Conservation (phyloP, 306 rosid species). For the Cucumis cinereus region DNA sequence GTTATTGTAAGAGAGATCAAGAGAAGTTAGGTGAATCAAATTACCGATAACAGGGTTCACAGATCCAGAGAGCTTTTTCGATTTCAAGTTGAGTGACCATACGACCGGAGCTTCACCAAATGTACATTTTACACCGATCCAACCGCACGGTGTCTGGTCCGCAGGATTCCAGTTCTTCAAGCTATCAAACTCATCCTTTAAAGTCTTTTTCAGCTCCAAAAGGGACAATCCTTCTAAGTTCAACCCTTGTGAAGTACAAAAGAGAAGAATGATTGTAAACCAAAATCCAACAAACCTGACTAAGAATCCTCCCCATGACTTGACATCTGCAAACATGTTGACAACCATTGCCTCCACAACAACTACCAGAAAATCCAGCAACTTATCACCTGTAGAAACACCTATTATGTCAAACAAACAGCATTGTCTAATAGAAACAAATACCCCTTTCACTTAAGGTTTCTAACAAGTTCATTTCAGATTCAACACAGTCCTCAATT, state of each 20-base stretch:
- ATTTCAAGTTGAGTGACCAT: conserved; percentile 39
- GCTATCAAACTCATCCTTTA: conserved; percentile 25
- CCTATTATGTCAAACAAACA: neutral
- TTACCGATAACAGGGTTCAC: conserved; percentile 42
- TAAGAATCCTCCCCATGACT: conserved; percentile 23
- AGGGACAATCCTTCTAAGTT: conserved; percentile 63
- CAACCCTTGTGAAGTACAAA: conserved; percentile 48
- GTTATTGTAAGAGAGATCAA: conserved; percentile 44
- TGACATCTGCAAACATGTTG: conserved; percentile 40
- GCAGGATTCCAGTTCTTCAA: conserved; percentile 48
- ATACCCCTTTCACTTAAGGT: neutral
- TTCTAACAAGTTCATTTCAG: neutral
- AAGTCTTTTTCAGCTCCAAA: conserved; percentile 45
- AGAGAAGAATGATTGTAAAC: conserved; percentile 27
- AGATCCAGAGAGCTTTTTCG: conserved; percentile 59
- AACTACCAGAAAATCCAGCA: conserved; percentile 13
- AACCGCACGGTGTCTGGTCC: conserved; percentile 70
- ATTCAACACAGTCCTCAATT: neutral
- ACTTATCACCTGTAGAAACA: conserved; percentile 30
- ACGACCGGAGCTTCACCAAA: conserved; percentile 33
- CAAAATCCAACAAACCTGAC: conserved; percentile 31
- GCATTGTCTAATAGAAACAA: neutral
- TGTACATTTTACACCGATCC: conserved; percentile 68
- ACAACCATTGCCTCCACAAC: conserved; percentile 9
- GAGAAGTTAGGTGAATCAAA: conserved; percentile 40